Base-by-base conservation (phyloP, 2,329 filamentous ascomycete species). In the Penicillium sp. region DNA sequence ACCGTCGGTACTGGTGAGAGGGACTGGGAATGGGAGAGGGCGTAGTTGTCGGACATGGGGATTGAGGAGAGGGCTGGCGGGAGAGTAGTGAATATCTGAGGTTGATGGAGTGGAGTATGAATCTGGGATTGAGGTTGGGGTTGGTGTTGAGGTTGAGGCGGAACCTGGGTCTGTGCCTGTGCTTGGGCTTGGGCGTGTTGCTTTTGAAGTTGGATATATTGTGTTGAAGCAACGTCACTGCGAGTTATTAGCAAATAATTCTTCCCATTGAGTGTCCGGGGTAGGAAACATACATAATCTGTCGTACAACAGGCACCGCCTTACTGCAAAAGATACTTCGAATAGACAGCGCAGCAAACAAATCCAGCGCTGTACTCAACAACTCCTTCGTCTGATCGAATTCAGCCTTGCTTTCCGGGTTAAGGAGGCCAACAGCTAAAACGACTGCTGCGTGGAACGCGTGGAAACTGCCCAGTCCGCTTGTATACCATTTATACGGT, bases 401-500 rank as follows among this genome's bases (percentile, higher is more conserved):
- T 41, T 73, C 68, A 23, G 54, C 49, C 9, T 61, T 56, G 43
- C 51, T 62, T 17, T 70, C 63, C 0, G 67, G 62, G 24, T 65
- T 61, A 43, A 67, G 59, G 6, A 71, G 52, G 15, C 67, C 62
- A 3, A 63, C 51, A 5, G 64, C 61, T 2, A 73, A 50, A 5
- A 69, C 65, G 1, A 73, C 64, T 5, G 71, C 71, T 1, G 69
- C 72, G 37, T 75, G 71, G 51, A 75, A 75, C 1, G 73, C 70
- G 32, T 75, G 70, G 51, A 75, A 75, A 46, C 69, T 72, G 5
- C 71, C 72, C 2, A 72, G 54, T 2, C 70, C 69, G 23, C 68
- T 66, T 21, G 66, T 71, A 48, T 73, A 75, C 73, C 73, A 75
- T 53, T 64, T 70, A 49, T 74, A 75, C 1, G 68, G 66, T 4